Evolutionary conservation across 257 asterid species (phyloP), one percentile per base, ranked within the genome.

Genomic region (Petunia secreta): DNA sequence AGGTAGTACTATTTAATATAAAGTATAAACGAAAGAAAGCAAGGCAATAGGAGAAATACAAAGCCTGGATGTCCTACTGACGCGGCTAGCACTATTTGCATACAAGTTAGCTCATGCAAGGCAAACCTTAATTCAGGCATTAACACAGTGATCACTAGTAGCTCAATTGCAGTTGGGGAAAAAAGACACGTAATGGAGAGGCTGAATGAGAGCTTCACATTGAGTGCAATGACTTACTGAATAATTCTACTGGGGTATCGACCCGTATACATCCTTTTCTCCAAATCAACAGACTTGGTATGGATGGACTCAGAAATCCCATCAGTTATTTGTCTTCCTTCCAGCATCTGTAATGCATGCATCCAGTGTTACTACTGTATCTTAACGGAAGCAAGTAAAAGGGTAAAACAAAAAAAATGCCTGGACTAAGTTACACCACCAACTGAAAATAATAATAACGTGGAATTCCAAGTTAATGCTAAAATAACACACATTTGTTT

Each of bases 171-270:
- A 38, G 2, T 37, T 63, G 6, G 25, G 34, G 48, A 10, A 39
- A 64, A 37, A 34, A 10, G 2, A 37, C 68, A 37, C 11, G 50
- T 64, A 2, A 38, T 4, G 46, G 39, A 71, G 38, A 15, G 66
- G 74, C 11, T 34, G 44, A 39, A 34, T 25, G 6, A 60, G 43
- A 76, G 78, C 2, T n/a, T 52, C 53, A 7, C 9, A 75, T 25
- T 6, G 8, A 74, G 65, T 44, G 11, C 6, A 43, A 48, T 15
- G 38, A 85, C 92, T 86, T 86, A 90, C 94, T 90, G 82, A 63
- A 82, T 83, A 48, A 90, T 85, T 83, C 92, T 79, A 71, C 88
- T 86, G 3, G 92, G 91, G 69, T 85, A 86, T 46, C 88, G 86
- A 62, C 86, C 84, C 40, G 81, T 59, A 82, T 79, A 80, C 76